Conservation (phyloP, 2,329 filamentous ascomycete genomes). For the Cladobotryum protrusum region DNA sequence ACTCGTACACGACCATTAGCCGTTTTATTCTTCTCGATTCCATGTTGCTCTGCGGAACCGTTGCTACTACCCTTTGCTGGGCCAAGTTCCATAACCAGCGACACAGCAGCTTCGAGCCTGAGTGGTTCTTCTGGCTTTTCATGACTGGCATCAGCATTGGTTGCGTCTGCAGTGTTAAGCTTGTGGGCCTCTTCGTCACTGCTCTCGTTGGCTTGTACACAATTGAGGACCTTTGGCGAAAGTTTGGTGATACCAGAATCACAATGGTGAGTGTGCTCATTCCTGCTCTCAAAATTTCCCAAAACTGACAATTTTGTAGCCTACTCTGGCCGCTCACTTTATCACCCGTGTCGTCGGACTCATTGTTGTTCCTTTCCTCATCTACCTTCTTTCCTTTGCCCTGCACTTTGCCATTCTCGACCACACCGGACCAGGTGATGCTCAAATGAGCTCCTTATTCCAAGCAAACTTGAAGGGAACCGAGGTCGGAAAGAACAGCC, state of each 20-base stretch:
- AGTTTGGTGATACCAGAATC: constrained; percentile 93
- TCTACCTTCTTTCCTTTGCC: constrained; percentile 95
- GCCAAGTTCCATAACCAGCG: constrained; percentile 90
- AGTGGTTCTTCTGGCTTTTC: constrained; percentile 94
- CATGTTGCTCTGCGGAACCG: constrained; percentile 98
- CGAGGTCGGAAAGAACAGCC: constrained; percentile 89
- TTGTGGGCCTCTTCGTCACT: constrained; percentile 93
- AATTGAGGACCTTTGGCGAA: constrained; percentile 93
- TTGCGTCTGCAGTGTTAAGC: constrained; percentile 97
- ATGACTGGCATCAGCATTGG: constrained; percentile 93
- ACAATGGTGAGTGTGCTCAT: constrained; percentile 54
- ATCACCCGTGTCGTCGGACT: constrained; percentile 75
- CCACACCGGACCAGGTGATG: constrained; percentile 90
- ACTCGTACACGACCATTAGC: constrained; percentile 98
- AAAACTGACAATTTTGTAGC: constrained; percentile 19
- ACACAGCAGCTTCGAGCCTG: constrained; percentile 74
- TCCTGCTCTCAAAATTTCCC: not conserved
- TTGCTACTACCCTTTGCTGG: constrained; percentile 95
- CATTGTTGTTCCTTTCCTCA: constrained; percentile 79
- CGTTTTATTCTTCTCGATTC: constrained; percentile 97
- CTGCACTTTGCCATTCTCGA: constrained; percentile 91
- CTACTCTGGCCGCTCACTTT: constrained; percentile 70
- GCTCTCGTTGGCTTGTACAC: constrained; percentile 94
- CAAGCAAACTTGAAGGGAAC: constrained; percentile 94
- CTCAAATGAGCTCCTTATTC: constrained; percentile 99